A percentile compares a stretch with the other conserved stretches of the same genome.
Conservation (phyloP, 2,329 filamentous ascomycete genomes). For the Ramularia endophylla region DNA sequence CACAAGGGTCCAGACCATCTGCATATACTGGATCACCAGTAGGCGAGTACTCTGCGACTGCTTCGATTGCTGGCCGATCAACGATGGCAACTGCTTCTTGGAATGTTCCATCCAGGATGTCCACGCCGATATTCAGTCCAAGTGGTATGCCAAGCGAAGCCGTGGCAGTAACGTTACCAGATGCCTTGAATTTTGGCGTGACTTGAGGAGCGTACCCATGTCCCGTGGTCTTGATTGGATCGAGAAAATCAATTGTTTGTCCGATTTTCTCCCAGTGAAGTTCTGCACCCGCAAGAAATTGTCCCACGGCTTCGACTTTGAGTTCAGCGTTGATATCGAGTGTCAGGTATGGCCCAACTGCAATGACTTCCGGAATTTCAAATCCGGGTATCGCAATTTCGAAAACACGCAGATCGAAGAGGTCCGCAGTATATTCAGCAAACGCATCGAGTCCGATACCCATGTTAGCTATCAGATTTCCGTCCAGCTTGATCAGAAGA, state of each 20-base stretch:
- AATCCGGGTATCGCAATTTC: background rate
- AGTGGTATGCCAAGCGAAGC: constrained; percentile 2
- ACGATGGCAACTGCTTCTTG: background rate
- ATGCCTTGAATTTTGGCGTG: background rate
- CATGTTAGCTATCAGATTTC: background rate
- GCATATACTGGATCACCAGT: background rate
- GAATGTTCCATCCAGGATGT: constrained; percentile 2
- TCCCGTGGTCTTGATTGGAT: background rate
- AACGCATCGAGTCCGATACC: constrained; percentile 2
- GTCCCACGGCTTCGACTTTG: constrained; percentile 1
- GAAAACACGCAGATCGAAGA: background rate
- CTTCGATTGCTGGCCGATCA: constrained; percentile 2
- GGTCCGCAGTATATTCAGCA: background rate
- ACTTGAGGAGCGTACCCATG: constrained; percentile 1
- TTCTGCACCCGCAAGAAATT: background rate
- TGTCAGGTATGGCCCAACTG: constrained; percentile 1
- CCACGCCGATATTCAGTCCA: constrained; percentile 2
- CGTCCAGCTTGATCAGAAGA: background rate
- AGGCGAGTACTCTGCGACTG: constrained; percentile 1
- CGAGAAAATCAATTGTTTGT: background rate
- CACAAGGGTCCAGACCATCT: background rate
- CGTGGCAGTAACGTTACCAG: background rate
- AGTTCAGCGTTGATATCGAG: background rate
- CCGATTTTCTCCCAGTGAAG: background rate
- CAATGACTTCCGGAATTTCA: constrained; percentile 2